Conservation (phyloP, 805 yeast genomes). For the Candida railenensis region DNA sequence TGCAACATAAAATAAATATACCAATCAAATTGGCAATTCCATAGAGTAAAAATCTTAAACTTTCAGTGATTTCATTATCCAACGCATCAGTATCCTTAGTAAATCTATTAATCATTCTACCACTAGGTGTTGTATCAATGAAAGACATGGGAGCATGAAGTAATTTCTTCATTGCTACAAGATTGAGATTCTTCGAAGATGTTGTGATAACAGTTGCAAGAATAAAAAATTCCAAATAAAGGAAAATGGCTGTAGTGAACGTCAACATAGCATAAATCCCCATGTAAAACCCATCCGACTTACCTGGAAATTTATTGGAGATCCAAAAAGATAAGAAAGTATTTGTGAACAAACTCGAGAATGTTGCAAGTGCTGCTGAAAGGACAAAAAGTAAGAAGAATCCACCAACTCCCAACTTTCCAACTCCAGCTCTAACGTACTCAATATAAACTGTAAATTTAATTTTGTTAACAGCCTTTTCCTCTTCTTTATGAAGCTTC, state of each 20-base stretch:
- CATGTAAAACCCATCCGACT: constrained; percentile 59
- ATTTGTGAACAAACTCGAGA: constrained; percentile 58
- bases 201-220: constrained; percentile 50
- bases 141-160: constrained; percentile 80
- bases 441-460: constrained; percentile 46
- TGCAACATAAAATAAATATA: constrained; percentile 37
- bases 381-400: constrained; percentile 19
- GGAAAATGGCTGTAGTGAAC: constrained; percentile 45
- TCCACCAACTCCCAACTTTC: constrained; percentile 31
- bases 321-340: constrained; percentile 89
- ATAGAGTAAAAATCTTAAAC: constrained; percentile 58
- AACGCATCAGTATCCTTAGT: constrained; percentile 84
- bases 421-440: constrained; percentile 57
- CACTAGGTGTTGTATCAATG: constrained; percentile 84
- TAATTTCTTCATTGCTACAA: constrained; percentile 57
- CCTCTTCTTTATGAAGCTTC: constrained; percentile 45
- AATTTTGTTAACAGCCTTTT: constrained; percentile 57
- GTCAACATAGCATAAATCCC: constrained; percentile 70
- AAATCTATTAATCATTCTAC: constrained; percentile 80
- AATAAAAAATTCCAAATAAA: constrained; percentile 41
- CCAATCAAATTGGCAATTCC: constrained; percentile 58
- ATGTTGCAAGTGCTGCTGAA: constrained; percentile 36
- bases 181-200: constrained; percentile 60
- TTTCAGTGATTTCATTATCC: constrained; percentile 77
- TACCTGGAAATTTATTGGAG: constrained; percentile 46